Conservation (phyloP, 208 protist species). For the Tetramitus jugosus region DNA sequence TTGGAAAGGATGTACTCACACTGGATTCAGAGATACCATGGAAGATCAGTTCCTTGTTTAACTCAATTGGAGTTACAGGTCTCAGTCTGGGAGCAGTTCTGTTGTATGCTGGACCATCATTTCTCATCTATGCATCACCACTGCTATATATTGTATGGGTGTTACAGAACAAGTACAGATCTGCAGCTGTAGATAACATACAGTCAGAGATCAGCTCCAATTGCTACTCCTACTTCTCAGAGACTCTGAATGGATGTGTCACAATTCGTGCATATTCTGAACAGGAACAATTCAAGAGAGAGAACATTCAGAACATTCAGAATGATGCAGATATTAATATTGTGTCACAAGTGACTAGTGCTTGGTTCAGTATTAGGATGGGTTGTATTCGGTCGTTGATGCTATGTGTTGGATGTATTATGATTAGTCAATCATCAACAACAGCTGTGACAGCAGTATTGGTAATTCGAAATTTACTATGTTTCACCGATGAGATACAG, state of each 20-base stretch:
- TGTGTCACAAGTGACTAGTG: too few species aligned
- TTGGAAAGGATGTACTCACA: slow-evolving; percentile 45
- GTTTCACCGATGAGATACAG: too few species aligned
- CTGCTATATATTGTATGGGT: slow-evolving; percentile 34
- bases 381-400: too few species aligned
- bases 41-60: background rate
- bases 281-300: slow-evolving; percentile 37
- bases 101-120: slow-evolving; percentile 23
- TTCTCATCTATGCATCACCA: slow-evolving; percentile 33
- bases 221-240: slow-evolving; percentile 55
- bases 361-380: too few species aligned
- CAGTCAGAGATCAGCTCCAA: slow-evolving; percentile 53
- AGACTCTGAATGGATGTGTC: slow-evolving; percentile 51
- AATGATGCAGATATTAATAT: too few species aligned
- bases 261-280: slow-evolving; percentile 56
- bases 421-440: too few species aligned
- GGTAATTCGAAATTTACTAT: too few species aligned
- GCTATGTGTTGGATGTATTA: too few species aligned
- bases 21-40: slow-evolving; percentile 37
- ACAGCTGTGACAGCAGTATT: too few species aligned
- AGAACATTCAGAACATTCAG: slow-evolving; percentile 55
- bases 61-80: slow-evolving; percentile 17
- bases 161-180: slow-evolving; percentile 13
- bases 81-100: background rate
- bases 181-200: slow-evolving; percentile 48